Conservation (phyloP, 805 yeast genomes). For the Zygoascus biomembranicola region DNA sequence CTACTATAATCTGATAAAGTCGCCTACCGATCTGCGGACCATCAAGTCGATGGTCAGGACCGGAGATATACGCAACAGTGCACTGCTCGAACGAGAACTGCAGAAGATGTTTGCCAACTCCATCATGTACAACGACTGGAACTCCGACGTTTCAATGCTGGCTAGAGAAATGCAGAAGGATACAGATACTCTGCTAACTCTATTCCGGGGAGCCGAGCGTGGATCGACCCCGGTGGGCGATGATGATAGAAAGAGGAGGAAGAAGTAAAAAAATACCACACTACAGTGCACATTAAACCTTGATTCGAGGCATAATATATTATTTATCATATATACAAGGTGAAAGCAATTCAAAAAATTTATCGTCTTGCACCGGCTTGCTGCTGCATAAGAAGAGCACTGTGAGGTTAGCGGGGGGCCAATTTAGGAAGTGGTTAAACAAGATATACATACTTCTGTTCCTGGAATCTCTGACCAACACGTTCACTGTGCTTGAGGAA, state of each 20-base stretch:
- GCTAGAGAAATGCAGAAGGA: conserved; percentile 66
- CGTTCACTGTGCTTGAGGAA: conserved; percentile 97
- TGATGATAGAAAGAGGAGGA: conserved; percentile 12
- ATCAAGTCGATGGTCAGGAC: conserved; percentile 51
- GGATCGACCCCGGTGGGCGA: conserved; percentile 15
- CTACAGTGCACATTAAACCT: not conserved
- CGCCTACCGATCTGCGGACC: conserved; percentile 62
- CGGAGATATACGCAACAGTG: conserved; percentile 41
- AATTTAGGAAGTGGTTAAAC: not conserved
- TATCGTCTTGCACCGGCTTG: conserved; percentile 2
- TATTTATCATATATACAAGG: conserved; percentile 4
- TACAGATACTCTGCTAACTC: conserved; percentile 38
- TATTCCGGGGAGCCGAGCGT: conserved; percentile 48
- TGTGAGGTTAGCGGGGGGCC: not conserved
- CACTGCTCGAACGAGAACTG: conserved; percentile 57
- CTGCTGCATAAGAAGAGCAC: conserved; percentile 19
- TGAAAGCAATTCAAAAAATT: not conserved
- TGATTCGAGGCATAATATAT: not conserved
- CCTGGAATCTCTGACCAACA: conserved; percentile 98
- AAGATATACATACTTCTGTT: conserved; percentile 56
- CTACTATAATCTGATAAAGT: conserved; percentile 50
- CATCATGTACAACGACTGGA: conserved; percentile 67
- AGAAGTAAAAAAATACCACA: conserved; percentile 4
- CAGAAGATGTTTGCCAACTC: conserved; percentile 78
- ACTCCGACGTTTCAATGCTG: conserved; percentile 52